Base-by-base conservation (phyloP, 352 stramenopile genomes). In the Globisporangium canariense region DNA sequence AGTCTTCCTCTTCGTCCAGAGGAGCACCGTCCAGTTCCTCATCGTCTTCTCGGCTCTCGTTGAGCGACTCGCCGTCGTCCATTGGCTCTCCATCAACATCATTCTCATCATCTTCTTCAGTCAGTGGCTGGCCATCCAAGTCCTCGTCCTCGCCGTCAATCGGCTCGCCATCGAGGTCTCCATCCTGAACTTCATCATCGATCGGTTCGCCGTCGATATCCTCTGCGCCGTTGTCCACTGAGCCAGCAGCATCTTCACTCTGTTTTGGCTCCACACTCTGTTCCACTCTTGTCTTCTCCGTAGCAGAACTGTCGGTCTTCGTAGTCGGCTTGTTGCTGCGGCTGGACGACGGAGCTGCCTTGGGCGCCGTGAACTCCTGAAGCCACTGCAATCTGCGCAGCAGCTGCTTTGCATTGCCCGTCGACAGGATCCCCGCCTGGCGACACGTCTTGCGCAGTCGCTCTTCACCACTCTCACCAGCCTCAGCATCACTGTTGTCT, bases 401-500 rank as follows among this genome's bases (percentile, higher is more conserved):
- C 58, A 94, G 65, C 9, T 79, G 57, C 30, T 68, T 76, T 9
- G 66, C 72, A 14, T 73, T 66, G 3, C 85, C 85, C 7, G 64
- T 78, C n/a, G 76, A 71, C 40, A 88, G 32, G 45, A 94, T 78
- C 10, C 85, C 85, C 11, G 83, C 74, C 60, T 94, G 83, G 28
- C 62, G 69, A 50, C 85, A 94, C 34, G 79, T 79, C 32, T 89
- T 90, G 13, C 81, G 79, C 51, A 94, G 56, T 30, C 74, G 77
- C 28, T 90, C 82, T 60, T 88, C 66, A 46, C 88, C 72, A 6
- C 66, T 34, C 46, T 45, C 61, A 10, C 13, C 14, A 45, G 73
- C 68, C 7, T 40, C 41, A 14, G 51, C 57, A 9, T 32, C 38
- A 10, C 36, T 10, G 14, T 14, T 41, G 3, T 64, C 49, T 16